Base-by-base conservation (phyloP, 1,139 yeast genomes). In the Taphrina pruni region DNA sequence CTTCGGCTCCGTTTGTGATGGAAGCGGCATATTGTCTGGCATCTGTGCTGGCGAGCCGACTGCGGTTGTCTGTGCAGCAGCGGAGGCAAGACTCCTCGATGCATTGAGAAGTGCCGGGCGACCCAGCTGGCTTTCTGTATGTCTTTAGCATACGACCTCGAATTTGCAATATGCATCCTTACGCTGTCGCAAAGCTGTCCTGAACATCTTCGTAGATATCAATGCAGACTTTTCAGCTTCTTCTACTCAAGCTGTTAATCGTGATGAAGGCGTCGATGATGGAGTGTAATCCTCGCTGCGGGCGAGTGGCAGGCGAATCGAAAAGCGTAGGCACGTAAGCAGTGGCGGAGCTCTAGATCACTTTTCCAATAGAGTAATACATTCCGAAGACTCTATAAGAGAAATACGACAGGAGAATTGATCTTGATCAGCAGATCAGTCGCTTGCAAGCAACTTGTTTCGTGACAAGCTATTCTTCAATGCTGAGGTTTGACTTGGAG, bases 1-100 rank as follows among this genome's bases (percentile, higher is more conserved):
- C 71, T 81, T 77, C 50, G 85, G 82, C 73, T 85, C 84, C 70
- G 83, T 80, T 73, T 84, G 83, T 9, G 85, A 79, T 43, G 86
- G 81, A 56, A 86, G 80, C 8, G 88, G 88, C 67, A 64, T 54
- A 39, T 64, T 64, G 45, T 64, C 67, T 8, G 60, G 61, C 61
- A 64, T 56, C 55, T 57, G 67, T 32, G 67, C 60, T 6, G 62
- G 62, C 4, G 54, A 36, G 12, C 61, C 67, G 6, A 64, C 67
- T 6, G 67, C 60, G 5, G 67, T 64, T 38, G 65, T 60, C 36
- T 56, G 60, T 26, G 32, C 32, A 11, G 67, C 36, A 14, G 67
- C 61, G n/a, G 67, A 45, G 60, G 67, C 67, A 45, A 64, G 67
- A 32, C 54, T 45, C 45, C 67, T 56, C 36, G 67, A 52, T 5